Base-by-base conservation (phyloP, 1,139 yeast species). In the Candida tetrigidarum region DNA sequence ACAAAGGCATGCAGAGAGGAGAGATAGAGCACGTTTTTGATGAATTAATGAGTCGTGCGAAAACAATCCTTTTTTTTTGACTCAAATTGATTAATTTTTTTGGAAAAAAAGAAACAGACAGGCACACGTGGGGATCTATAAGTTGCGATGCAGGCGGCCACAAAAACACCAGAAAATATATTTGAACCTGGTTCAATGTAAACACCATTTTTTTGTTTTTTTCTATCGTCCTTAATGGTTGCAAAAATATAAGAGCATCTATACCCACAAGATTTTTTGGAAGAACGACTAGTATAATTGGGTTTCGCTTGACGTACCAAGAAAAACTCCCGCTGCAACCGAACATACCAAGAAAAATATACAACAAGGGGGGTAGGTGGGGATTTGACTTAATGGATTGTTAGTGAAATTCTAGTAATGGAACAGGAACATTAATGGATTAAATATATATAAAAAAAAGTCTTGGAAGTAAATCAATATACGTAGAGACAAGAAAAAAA, bases 71-170 rank as follows among this genome's bases (percentile, higher is more conserved):
- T n/a, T 6, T 12, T 14, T 16, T 30, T 30, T 12, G 15, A n/a
- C 15, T 30, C 15, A 28, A 37, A 27, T 29, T 37, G 35, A 16
- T 37, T 30, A 36, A 29, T n/a, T 30, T 22, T 30, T 5, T 16
- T 28, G 16, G 18, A 37, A 37, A 37, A 5, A 37, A 19, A 10
- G 11, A 36, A 16, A 25, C 14, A 26, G 14, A 25, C 9, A 28
- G 40, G 40, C 18, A 37, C 40, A 37, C 40, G 40, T 37, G 40
- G 39, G 40, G 39, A 27, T n/a, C 33, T 27, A 23, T 20, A 19
- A 12, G 8, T n/a, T 16, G 12, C 19, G 18, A 27, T 27, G 39
- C 39, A 36, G 9, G 9, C 6, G 4, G 5, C 16, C 32, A 16
- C 29, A 34, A 34, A 34, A 16, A 9, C 11, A 18, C 5, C 19